These are phyloP conservation scores for Pugionium cornutum DNA, from an alignment of 345 rosid genomes.

Conservation along the genomic window DNA sequence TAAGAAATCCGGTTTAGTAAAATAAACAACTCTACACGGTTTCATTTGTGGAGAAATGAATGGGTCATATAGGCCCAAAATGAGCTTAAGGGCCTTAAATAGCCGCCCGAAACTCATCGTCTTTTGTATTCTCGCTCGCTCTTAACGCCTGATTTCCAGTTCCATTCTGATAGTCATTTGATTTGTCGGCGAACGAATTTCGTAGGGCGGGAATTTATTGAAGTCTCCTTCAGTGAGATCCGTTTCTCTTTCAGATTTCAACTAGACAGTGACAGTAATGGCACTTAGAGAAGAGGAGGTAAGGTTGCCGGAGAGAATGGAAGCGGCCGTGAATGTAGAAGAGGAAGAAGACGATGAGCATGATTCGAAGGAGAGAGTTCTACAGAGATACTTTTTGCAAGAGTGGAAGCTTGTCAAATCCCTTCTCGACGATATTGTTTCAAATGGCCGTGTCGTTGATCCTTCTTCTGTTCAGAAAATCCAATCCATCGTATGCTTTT, in stretches of 20 bases:
- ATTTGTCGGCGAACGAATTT: slow-evolving; percentile 24
- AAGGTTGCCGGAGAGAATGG: slow-evolving; percentile 23
- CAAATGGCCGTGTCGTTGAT: slow-evolving; percentile 62
- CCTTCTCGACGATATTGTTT: slow-evolving; percentile 65
- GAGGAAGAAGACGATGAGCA: slow-evolving; percentile 73
- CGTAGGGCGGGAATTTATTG: slow-evolving; percentile 23
- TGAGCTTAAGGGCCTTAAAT: background rate
- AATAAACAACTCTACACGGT: background rate
- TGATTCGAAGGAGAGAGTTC: slow-evolving; percentile 66
- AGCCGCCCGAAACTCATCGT: slow-evolving; percentile 6
- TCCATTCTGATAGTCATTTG: background rate
- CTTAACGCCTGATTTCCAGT: background rate
- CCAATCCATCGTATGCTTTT: slow-evolving; percentile 68
- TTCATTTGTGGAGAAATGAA: background rate
- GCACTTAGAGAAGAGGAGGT: slow-evolving; percentile 35
- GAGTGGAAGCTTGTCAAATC: slow-evolving; percentile 87
- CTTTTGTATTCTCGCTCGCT: background rate
- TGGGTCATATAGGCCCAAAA: background rate
- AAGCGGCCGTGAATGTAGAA: slow-evolving; percentile 28
- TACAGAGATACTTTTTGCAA: slow-evolving; percentile 75
- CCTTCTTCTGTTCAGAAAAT: slow-evolving; percentile 65
- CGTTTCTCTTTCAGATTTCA: background rate
- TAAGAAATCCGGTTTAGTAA: background rate
- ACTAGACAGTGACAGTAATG: slow-evolving; percentile 30
- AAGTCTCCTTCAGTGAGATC: slow-evolving; percentile 1